Evolutionary conservation across 2,329 filamentous ascomycete species (phyloP), one percentile per base, ranked within the genome.

Genomic region (Didymella segeticola): DNA sequence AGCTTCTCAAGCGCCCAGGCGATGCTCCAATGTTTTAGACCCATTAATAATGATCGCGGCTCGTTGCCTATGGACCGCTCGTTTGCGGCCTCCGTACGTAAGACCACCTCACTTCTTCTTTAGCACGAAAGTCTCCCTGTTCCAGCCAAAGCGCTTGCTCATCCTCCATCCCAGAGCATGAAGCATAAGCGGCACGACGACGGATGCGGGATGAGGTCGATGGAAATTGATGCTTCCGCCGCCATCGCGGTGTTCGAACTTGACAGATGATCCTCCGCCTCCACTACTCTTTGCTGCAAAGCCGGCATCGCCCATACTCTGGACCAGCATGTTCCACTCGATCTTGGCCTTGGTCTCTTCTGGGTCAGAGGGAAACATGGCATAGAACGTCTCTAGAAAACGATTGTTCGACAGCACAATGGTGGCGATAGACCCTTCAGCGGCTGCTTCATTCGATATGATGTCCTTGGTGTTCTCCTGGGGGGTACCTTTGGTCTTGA

Each of bases 101-200:
- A n/a, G n/a, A n/a, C n/a, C n/a, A n/a, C n/a, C 25, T 26, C 10
- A 46, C 46, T 51, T 52, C 26, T 27, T 23, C 2, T 15, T 57
- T 43, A 71, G 19, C 2, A 20, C 46, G 41, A 61, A 70, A 43
- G 25, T 55, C 36, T 64, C 61, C 9, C 58, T 36, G 5, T 26
- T 34, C 65, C 67, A 70, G 3, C 61, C 64, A 55, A 70, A 72
- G 61, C 65, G 67, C 39, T 64, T 70, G 15, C 53, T 60, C 63
- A 73, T 57, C 1, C 69, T 54, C 25, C 61, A 58, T 8, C 67
- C 66, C 55, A 70, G 69, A 0, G 47, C 58, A 15, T 62, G 64
- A 5, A 73, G 41, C 64, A 69, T 66, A 17, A 69, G 43, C 0
- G 63, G 54, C 36, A 70, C 63, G 19, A 71, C 56, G 7, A 45